Evolutionary conservation across 345 rosid genomes (phyloP), one percentile per base, ranked within the genome.

Genomic region (Pseudoturritis turrita): DNA sequence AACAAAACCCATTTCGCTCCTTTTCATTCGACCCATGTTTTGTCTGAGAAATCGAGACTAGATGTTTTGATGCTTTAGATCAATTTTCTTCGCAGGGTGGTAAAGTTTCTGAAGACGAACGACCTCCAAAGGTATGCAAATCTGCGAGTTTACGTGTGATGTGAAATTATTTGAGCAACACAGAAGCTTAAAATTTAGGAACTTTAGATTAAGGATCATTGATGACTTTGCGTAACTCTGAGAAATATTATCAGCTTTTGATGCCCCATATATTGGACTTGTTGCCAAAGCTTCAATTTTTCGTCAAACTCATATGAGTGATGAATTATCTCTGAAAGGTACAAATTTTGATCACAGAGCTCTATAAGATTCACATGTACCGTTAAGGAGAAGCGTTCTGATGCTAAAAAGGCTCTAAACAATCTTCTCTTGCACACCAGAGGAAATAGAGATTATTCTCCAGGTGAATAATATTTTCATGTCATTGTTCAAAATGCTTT

Each of bases 11-110:
- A 17, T 26, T 47, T 62, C 39, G 59, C 60, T 36, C 65, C 65
- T 39, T 70, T 76, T 76, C 79, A 76, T 70, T 76, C 75, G 13
- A 76, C 75, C 0, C 40, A 52, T 52, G 79, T 75, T 26, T 9
- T 75, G 21, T 75, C 79, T 69, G 79, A 69, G 8, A 75, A 69
- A 69, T 25, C 65, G n/a, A 69, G 35, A 59, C 41, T 62, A 36
- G 35, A 25, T 2, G 26, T 25, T 25, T 25, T 25, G 26, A 25
- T 25, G 26, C 26, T 31, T 31, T 28, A n/a, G n/a, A n/a, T n/a
- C n/a, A n/a, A n/a, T 28, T 28, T 28, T 28, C 31, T 2, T 19
- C 22, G 7, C 65, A 73, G 77, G 49, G 53, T 68, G 41, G 46
- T 37, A 21, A 18, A 51, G 25, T 25, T 50, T 67, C 73, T 29